A percentile compares a stretch with the other conserved stretches of the same genome.
These are phyloP conservation scores for Xylaria sp. DNA, from an alignment of 2,329 filamentous ascomycete species.

Conservation along the genomic window DNA sequence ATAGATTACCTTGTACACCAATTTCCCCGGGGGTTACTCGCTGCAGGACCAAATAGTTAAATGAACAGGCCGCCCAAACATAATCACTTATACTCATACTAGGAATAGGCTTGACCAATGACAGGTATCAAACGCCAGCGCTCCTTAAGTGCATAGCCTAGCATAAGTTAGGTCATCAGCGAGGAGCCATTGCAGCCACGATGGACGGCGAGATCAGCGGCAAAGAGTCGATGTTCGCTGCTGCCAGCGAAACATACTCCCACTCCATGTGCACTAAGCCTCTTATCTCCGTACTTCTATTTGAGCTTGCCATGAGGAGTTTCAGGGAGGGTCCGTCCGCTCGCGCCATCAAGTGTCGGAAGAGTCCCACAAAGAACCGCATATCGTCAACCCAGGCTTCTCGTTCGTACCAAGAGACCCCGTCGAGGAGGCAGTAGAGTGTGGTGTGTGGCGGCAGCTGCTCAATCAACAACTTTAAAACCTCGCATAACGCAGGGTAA, in stretches of 20 bases:
- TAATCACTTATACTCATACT: too few species aligned
- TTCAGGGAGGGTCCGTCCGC: background rate
- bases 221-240: constrained; percentile 11
- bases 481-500: constrained; percentile 7
- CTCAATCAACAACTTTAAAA: constrained; percentile 2
- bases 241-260: constrained; percentile 17
- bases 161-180: background rate
- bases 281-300: background rate
- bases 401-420: constrained; percentile 20
- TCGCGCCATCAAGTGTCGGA: background rate
- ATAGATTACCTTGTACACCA: too few species aligned
- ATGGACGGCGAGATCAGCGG: constrained; percentile 4
- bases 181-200: background rate
- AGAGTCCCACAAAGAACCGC: background rate
- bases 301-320: constrained; percentile 12
- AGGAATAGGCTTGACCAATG: too few species aligned
- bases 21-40: too few species aligned
- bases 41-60: too few species aligned
- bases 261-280: background rate
- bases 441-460: background rate
- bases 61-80: too few species aligned
- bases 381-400: constrained; percentile 5
- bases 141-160: too few species aligned
- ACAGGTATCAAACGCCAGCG: too few species aligned
- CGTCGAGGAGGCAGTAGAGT: constrained; percentile 18